Evolutionary conservation across 1,284 basidiomycete species (phyloP), one percentile per base, ranked within the genome.

Genomic region (Microbotryum lychnidis-dioicae): DNA sequence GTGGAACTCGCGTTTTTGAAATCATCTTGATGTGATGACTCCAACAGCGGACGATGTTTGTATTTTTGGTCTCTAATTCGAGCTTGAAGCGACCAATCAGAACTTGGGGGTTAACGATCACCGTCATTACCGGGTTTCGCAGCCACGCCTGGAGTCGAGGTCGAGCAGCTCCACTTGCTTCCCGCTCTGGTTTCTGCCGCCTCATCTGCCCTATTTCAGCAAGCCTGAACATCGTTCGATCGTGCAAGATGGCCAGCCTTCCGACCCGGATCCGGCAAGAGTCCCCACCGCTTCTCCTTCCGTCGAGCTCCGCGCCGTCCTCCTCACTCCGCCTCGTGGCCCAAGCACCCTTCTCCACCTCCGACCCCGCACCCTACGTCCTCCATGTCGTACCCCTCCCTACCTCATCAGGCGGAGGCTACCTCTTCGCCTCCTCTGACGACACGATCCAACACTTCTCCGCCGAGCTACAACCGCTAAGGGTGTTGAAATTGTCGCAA

Each of bases 371-470:
- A 25, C 65, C 62, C 14, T 70, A 70, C 54, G 69, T 70, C 47
- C 62, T 69, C 29, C 65, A 70, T 51, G 44, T 59, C 6, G 61
- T 65, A 12, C 53, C 65, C 4, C 47, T 61, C 4, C 12, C 37
- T 4, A 16, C 37, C 37, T 42, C 37, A 42, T 12, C 37, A 42
- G 37, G 37, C 14, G 54, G 42, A 37, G 64, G 63, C 27, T 71
- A 68, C 63, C 60, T 68, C 21, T 67, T 67, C 21, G 64, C 54
- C 18, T 64, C 63, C 33, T 70, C 70, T 8, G 69, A 70, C 56
- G 65, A 67, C 58, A 63, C 62, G n/a, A 49, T 71, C n/a, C 55
- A 64, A 16, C 63, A 60, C 16, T 66, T 70, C 45, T 62, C 62
- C 12, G 49, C 58, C 9, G 57, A 59, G 6, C 54, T 71, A 12